These are phyloP conservation scores for Beta macrorhiza DNA, from an alignment of 179 eudicot genomes.

Conservation along the genomic window DNA sequence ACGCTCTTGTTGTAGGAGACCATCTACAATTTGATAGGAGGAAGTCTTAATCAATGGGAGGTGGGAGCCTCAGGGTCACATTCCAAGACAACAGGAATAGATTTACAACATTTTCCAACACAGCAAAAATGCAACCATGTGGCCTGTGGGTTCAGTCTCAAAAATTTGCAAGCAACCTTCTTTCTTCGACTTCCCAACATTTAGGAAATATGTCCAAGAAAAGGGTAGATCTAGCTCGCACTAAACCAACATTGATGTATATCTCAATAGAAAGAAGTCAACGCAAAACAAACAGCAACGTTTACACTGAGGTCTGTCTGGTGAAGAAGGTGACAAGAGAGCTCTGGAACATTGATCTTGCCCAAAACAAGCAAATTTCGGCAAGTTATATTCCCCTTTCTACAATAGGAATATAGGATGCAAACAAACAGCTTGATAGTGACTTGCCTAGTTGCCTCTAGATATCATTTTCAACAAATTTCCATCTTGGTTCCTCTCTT, in stretches of 20 bases:
- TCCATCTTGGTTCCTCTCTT: background rate
- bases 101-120: background rate
- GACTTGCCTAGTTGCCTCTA: background rate
- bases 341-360: background rate
- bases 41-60: background rate
- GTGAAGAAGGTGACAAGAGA: background rate
- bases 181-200: background rate
- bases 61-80: background rate
- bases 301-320: background rate
- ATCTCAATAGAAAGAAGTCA: background rate
- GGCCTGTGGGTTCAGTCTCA: background rate
- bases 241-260: background rate
- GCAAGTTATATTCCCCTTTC: background rate
- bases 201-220: background rate
- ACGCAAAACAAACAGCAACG: background rate
- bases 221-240: background rate
- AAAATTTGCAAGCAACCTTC: background rate
- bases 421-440: background rate
- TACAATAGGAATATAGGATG: background rate
- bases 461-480: background rate
- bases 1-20: background rate
- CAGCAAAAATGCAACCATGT: background rate
- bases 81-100: background rate
- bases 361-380: background rate
- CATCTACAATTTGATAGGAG: background rate